A percentile compares a stretch with the other conserved stretches of the same genome.
Conservation (phyloP, 2,329 filamentous ascomycete genomes). For the Escovopsis sp. region DNA sequence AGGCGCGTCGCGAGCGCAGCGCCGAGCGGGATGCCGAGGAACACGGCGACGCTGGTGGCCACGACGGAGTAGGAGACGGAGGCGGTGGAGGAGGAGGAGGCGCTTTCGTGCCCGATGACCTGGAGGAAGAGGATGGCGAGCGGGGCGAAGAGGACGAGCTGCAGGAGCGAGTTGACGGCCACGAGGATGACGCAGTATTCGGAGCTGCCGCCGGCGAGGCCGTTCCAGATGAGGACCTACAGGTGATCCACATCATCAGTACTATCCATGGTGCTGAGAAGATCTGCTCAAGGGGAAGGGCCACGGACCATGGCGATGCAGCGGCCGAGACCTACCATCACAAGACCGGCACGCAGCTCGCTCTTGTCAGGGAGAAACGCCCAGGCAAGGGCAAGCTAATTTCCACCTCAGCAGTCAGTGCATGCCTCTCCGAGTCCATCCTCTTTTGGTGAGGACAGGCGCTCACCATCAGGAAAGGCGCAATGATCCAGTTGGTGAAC, state of each 20-base stretch:
- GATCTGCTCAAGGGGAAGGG: background rate
- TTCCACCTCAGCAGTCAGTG: too few species aligned
- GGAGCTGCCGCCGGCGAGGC: conserved; percentile 52
- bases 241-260: background rate
- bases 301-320: conserved; percentile 71
- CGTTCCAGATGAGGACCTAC: conserved; percentile 53
- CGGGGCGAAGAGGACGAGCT: conserved; percentile 60
- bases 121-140: conserved; percentile 55
- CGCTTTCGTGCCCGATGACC: conserved; percentile 41
- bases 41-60: conserved; percentile 69
- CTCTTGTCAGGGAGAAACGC: conserved; percentile 46
- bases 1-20: conserved; percentile 68
- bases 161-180: conserved; percentile 58
- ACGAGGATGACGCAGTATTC: conserved; percentile 78
- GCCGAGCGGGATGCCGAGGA: conserved; percentile 69
- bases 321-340: conserved; percentile 69
- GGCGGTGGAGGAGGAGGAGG: conserved; percentile 5
- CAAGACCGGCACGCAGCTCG: conserved; percentile 49
- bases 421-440: background rate
- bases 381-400: conserved; percentile 51
- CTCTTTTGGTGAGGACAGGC: background rate
- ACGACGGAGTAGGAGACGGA: conserved; percentile 48
- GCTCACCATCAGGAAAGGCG: conserved; percentile 65
- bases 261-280: background rate
- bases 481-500: conserved; percentile 68